A percentile compares a stretch with the other conserved stretches of the same genome.
phyloP scores from a whole-genome alignment of 2,329 filamentous ascomycete genomes.

The Penicillium sp. region DNA sequence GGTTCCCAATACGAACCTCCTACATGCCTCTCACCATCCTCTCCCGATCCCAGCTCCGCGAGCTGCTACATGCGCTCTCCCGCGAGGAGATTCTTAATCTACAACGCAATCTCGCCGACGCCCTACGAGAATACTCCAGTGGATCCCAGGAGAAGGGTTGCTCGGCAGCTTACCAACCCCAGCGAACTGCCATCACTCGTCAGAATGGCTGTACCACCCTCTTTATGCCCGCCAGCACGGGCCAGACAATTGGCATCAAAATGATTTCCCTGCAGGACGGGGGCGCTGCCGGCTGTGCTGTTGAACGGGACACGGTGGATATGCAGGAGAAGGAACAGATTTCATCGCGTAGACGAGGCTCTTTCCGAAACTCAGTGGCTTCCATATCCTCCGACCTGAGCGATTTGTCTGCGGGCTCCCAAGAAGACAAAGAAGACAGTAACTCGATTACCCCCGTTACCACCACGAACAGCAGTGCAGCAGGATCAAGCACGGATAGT shows the following conservation, averaged over 20 bases:
- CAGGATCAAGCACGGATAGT: slow-evolving; percentile 21
- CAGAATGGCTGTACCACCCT: slow-evolving; percentile 61
- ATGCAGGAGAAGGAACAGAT: slow-evolving; percentile 12
- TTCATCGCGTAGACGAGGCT: slow-evolving; percentile 15
- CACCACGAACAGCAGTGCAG: slow-evolving; percentile 4
- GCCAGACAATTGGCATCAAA: slow-evolving; percentile 61
- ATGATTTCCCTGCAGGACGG: slow-evolving; percentile 55
- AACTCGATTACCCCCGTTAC: neutral
- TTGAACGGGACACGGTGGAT: slow-evolving; percentile 29
- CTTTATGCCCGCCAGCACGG: slow-evolving; percentile 65
- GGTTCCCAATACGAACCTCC: neutral
- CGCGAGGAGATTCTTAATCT: slow-evolving; percentile 57
- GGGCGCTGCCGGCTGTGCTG: slow-evolving; percentile 27
- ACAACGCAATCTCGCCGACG: slow-evolving; percentile 57
- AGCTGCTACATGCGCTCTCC: slow-evolving; percentile 54
- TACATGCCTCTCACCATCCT: slow-evolving; percentile 61
- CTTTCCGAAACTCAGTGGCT: slow-evolving; percentile 29
- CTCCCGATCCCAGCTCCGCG: slow-evolving; percentile 54
- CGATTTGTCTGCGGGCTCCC: slow-evolving; percentile 32
- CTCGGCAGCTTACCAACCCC: slow-evolving; percentile 59
- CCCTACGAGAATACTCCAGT: slow-evolving; percentile 64
- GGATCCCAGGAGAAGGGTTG: slow-evolving; percentile 58
- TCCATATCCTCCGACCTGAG: slow-evolving; percentile 36
- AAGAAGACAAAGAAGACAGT: slow-evolving; percentile 19
- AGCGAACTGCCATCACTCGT: slow-evolving; percentile 58